Conservation (phyloP, 371 early-diverging fungal species). For the Fennellomyces sp. region DNA sequence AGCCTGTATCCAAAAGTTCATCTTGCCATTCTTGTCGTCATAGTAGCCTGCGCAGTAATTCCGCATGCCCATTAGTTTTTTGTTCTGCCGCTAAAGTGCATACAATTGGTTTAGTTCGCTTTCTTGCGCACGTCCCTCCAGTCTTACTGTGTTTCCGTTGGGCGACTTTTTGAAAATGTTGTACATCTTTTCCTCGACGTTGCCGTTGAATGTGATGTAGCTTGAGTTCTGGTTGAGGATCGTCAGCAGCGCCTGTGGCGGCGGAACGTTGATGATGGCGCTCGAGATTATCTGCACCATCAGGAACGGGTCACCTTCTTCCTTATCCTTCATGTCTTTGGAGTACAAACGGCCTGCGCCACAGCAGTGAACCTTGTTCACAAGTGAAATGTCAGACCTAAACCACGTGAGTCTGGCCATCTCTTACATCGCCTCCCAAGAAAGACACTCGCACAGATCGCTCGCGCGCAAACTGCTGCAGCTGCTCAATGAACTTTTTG, state of each 20-base stretch:
- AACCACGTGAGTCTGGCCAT: too few relatives aligned
- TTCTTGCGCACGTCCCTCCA: too few relatives aligned
- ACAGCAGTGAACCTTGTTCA: slow-evolving; percentile 73
- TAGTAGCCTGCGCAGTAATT: slow-evolving; percentile 42
- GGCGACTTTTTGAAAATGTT: slow-evolving; percentile 38
- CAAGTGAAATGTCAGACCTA: too few relatives aligned
- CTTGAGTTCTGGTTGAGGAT: slow-evolving; percentile 38
- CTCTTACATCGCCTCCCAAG: slow-evolving; percentile 77
- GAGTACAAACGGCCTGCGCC: slow-evolving; percentile 68
- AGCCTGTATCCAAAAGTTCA: slow-evolving; percentile 42
- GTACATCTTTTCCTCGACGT: slow-evolving; percentile 44
- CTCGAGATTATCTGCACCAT: slow-evolving; percentile 82
- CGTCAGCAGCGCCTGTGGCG: slow-evolving; percentile 39
- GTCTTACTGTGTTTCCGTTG: slow-evolving; percentile 34
- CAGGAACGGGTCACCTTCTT: slow-evolving; percentile 64
- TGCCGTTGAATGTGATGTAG: slow-evolving; percentile 32
- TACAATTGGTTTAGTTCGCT: too few relatives aligned
- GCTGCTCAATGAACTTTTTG: slow-evolving; percentile 58
- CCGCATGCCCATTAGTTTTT: slow-evolving; percentile 24
- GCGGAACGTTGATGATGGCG: slow-evolving; percentile 71
- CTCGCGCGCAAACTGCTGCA: slow-evolving; percentile 67
- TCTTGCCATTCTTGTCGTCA: slow-evolving; percentile 32
- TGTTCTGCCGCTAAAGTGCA: slow-evolving; percentile 30
- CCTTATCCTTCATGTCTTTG: slow-evolving; percentile 45
- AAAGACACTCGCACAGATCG: slow-evolving; percentile 75